Evolutionary conservation across 495 filamentous ascomycete species (phyloP).

Genomic region (Platismatia glauca): DNA sequence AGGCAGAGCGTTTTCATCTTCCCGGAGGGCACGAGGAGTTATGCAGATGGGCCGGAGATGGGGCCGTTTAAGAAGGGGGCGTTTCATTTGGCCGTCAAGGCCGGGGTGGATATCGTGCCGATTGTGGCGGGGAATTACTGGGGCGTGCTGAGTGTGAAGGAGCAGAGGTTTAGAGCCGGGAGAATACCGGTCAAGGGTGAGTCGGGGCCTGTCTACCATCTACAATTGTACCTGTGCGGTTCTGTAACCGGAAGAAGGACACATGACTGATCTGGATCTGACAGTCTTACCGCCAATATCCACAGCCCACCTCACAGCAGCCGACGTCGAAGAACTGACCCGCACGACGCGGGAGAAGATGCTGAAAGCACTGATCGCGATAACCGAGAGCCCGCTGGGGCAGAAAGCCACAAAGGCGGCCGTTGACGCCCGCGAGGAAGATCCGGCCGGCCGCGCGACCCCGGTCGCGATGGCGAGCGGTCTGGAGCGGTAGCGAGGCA

Average conservation of each 20-base stretch:
- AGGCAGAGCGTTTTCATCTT: constrained; percentile 90
- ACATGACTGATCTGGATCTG: constrained; percentile 13
- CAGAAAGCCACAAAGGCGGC: constrained; percentile 14
- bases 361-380: constrained; percentile 59
- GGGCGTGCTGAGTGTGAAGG: constrained; percentile 65
- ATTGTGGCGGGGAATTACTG: constrained; percentile 65
- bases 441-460: constrained; percentile 10
- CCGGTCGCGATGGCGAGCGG: not conserved
- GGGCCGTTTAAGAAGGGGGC: constrained; percentile 97
- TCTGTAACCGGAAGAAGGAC: not conserved
- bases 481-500: not conserved
- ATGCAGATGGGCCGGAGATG: constrained; percentile 68
- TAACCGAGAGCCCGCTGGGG: constrained; percentile 39
- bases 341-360: constrained; percentile 64
- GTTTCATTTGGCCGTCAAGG: constrained; percentile 92
- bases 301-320: constrained; percentile 65
- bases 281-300: constrained; percentile 75
- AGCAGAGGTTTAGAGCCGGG: constrained; percentile 61
- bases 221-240: not conserved
- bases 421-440: constrained; percentile 4
- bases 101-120: constrained; percentile 78
- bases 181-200: constrained; percentile 72
- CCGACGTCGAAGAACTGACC: constrained; percentile 76
- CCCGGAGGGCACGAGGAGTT: constrained; percentile 87
- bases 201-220: constrained; percentile 17